phyloP scores from a whole-genome alignment of 1,284 basidiomycete genomes.

The Pascua sp. region DNA sequence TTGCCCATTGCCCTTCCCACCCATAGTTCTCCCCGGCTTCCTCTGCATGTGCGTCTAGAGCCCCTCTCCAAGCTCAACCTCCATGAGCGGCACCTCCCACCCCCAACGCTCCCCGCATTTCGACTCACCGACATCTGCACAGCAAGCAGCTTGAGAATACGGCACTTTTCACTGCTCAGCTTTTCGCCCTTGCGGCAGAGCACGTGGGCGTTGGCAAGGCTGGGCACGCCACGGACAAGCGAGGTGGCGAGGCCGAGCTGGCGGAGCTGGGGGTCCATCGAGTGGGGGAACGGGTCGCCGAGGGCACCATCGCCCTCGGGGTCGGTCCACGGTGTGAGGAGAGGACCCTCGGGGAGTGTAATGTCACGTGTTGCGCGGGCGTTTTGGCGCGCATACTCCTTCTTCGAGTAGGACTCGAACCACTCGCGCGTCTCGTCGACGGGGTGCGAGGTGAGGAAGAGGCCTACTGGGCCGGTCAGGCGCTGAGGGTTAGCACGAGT shows the following conservation, averaged over 20 bases:
- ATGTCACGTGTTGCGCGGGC: conserved; percentile 74
- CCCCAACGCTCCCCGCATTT: too few species aligned
- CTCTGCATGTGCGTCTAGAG: too few species aligned
- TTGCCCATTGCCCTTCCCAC: not conserved
- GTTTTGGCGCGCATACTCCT: conserved; percentile 88
- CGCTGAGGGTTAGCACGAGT: conserved; percentile 54
- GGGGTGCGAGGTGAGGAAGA: conserved; percentile 85
- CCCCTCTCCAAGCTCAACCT: too few species aligned
- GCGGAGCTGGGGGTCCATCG: conserved; percentile 92
- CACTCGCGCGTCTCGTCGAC: conserved; percentile 87
- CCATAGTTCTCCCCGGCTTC: too few species aligned
- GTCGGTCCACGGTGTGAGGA: conserved; percentile 51
- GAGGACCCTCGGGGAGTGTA: conserved; percentile 63
- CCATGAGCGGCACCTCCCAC: too few species aligned
- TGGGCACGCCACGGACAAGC: conserved; percentile 84
- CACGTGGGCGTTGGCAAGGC: conserved; percentile 71
- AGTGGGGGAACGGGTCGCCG: conserved; percentile 80
- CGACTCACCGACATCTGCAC: conserved; percentile 68
- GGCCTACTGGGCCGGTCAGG: conserved; percentile 87
- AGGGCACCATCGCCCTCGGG: conserved; percentile 59
- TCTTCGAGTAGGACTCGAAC: conserved; percentile 85
- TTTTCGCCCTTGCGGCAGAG: conserved; percentile 80
- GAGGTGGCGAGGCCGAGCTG: conserved; percentile 83
- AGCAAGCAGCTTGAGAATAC: conserved; percentile 81
- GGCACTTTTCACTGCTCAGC: conserved; percentile 78